Percentiles rank a stretch among this genome's conserved stretches.
phyloP scores from a whole-genome alignment of 768 basidiomycete species.

The Cytidiella melzeri region DNA sequence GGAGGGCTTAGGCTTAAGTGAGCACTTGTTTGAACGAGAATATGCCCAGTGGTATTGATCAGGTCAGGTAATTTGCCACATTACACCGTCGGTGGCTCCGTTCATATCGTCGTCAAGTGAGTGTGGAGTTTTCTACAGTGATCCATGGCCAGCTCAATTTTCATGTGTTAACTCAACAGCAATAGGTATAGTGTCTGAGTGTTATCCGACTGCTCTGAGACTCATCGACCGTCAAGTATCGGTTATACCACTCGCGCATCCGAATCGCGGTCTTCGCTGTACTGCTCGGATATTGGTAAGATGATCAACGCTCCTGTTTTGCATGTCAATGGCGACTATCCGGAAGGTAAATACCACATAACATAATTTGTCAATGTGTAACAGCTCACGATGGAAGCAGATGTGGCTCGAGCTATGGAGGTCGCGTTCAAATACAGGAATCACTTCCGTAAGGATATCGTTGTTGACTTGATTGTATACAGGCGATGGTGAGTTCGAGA shows the following conservation, averaged over 20 bases:
- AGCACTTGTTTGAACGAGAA: no score
- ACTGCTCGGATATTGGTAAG: constrained; percentile 85
- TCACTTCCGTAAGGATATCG: constrained; percentile 86
- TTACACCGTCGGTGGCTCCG: constrained; percentile 84
- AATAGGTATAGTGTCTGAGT: constrained; percentile 42
- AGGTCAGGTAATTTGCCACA: constrained; percentile 76
- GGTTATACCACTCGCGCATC: constrained; percentile 91
- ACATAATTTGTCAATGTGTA: no score
- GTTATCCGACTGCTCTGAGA: neutral
- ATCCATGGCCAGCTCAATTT: neutral
- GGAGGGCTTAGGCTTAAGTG: constrained; percentile 81
- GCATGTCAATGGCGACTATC: constrained; percentile 89
- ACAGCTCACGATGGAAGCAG: constrained; percentile 29
- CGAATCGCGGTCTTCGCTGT: constrained; percentile 75
- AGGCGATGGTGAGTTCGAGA: constrained; percentile 56
- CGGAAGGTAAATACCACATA: constrained; percentile 57
- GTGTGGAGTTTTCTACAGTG: constrained; percentile 28
- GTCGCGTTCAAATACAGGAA: constrained; percentile 85
- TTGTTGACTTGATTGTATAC: constrained; percentile 86
- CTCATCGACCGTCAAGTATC: constrained; percentile 46
- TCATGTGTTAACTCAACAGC: constrained; percentile 26
- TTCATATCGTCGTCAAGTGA: constrained; percentile 89
- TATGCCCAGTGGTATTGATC: neutral
- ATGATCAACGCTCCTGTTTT: constrained; percentile 86
- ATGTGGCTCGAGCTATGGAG: constrained; percentile 80